Percentiles rank a stretch among this genome's conserved stretches.
Conservation (phyloP, 1,284 basidiomycete species). For the Peniophora sp. region DNA sequence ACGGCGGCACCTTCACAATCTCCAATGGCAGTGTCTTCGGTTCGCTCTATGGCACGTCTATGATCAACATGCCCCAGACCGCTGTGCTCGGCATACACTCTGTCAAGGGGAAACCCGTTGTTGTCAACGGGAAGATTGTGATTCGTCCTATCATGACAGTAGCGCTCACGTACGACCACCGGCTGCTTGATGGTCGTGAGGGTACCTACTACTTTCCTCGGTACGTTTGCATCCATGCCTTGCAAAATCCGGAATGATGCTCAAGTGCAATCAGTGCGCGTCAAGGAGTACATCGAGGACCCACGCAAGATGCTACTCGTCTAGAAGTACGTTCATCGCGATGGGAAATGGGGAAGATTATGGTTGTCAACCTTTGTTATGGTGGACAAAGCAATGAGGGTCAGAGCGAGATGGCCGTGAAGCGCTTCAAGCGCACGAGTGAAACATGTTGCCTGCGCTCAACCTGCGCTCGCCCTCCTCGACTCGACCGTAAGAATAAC, state of each 20-base stretch:
- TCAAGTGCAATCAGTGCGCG: conserved; percentile 39
- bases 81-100: conserved; percentile 97
- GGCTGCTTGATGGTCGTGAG: conserved; percentile 92
- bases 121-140: conserved; percentile 91
- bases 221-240: conserved; percentile 35
- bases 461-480: no score
- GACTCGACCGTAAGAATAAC: no score
- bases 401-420: no score
- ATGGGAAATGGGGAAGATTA: no score
- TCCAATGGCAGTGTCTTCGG: conserved; percentile 99
- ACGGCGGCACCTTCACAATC: conserved; percentile 96
- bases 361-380: no score
- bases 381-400: no score
- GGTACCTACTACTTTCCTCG: conserved; percentile 97
- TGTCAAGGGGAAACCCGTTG: conserved; percentile 92
- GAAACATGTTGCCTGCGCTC: no score
- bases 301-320: conserved; percentile 63
- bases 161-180: conserved; percentile 93
- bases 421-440: no score
- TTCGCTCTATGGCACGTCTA: conserved; percentile 93
- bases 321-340: no score
- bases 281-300: conserved; percentile 67
- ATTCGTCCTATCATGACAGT: conserved; percentile 96
- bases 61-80: conserved; percentile 94
- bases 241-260: conserved; percentile 6